These are phyloP conservation scores for Colletotrichum lindemuthianum DNA, from an alignment of 2,329 filamentous ascomycete genomes.

Conservation along the genomic window DNA sequence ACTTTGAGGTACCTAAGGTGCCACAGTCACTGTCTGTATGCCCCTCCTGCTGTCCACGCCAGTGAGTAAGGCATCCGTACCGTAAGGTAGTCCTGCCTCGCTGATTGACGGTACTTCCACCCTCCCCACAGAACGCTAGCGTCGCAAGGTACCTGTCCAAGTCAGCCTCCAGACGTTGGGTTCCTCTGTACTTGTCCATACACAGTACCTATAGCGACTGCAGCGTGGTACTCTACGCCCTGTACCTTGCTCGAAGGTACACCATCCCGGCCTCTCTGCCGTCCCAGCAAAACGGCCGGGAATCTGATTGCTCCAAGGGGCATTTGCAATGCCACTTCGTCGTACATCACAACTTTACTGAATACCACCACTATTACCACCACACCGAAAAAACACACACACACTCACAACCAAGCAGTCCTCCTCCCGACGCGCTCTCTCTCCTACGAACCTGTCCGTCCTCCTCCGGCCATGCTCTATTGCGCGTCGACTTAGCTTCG, in stretches of 20 bases:
- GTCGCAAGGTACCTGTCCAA: too few species aligned
- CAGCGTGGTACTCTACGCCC: too few species aligned
- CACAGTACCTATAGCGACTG: too few species aligned
- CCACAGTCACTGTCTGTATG: too few species aligned
- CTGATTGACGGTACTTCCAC: too few species aligned
- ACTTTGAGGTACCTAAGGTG: too few species aligned
- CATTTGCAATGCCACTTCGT: constrained; percentile 35
- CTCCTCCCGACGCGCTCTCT: constrained; percentile 4
- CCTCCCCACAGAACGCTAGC: too few species aligned
- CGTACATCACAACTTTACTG: constrained; percentile 24
- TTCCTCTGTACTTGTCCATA: too few species aligned
- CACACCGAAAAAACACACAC: constrained; percentile 24
- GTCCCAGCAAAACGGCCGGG: constrained; percentile 35
- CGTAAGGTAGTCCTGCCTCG: too few species aligned
- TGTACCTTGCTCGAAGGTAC: constrained; percentile 18
- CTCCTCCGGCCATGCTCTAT: constrained; percentile 24
- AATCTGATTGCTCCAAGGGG: constrained; percentile 36
- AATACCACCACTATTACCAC: constrained; percentile 16
- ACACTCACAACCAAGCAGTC: background rate
- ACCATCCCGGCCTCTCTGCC: constrained; percentile 21
- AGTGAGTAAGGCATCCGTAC: too few species aligned
- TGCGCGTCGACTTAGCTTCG: constrained; percentile 25
- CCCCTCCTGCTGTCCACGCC: too few species aligned
- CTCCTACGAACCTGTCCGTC: constrained; percentile 3
- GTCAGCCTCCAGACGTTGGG: too few species aligned